These are phyloP conservation scores for Backusella australiensis DNA, from an alignment of 192 early-diverging fungal species.

Conservation along the genomic window DNA sequence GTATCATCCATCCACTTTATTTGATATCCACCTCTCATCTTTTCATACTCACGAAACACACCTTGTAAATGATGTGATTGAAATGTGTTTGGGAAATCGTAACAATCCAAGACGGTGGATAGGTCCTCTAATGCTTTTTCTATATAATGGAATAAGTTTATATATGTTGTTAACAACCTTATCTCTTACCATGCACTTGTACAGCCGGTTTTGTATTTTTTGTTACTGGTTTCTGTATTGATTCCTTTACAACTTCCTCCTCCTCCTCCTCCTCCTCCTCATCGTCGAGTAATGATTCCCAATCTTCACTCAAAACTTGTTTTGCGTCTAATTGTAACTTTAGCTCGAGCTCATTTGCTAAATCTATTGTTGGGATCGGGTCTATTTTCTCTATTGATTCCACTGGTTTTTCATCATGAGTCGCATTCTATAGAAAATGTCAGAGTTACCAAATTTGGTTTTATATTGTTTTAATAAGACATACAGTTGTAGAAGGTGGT, in stretches of 20 bases:
- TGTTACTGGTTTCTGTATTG: not conserved
- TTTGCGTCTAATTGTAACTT: not conserved
- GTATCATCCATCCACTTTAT: slow-evolving; percentile 80
- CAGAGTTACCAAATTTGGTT: not conserved
- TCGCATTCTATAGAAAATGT: no score
- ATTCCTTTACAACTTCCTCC: not conserved
- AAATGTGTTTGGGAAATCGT: slow-evolving; percentile 62
- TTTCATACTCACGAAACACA: slow-evolving; percentile 62
- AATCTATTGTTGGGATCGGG: not conserved
- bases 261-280: not conserved
- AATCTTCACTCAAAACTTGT: not conserved
- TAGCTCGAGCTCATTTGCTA: not conserved
- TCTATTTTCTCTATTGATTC: not conserved
- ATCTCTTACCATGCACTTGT: not conserved
- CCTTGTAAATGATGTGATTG: slow-evolving; percentile 67
- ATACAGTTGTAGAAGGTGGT: not conserved
- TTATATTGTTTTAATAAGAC: not conserved
- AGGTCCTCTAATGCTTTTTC: not conserved
- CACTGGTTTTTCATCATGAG: not conserved
- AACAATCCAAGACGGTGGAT: slow-evolving; percentile 45
- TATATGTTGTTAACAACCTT: not conserved
- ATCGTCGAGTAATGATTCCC: not conserved
- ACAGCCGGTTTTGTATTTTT: not conserved
- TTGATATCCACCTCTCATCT: slow-evolving; percentile 58
- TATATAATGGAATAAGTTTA: not conserved